Conservation (phyloP, 768 basidiomycete species). For the Cyclocybe aegerita region DNA sequence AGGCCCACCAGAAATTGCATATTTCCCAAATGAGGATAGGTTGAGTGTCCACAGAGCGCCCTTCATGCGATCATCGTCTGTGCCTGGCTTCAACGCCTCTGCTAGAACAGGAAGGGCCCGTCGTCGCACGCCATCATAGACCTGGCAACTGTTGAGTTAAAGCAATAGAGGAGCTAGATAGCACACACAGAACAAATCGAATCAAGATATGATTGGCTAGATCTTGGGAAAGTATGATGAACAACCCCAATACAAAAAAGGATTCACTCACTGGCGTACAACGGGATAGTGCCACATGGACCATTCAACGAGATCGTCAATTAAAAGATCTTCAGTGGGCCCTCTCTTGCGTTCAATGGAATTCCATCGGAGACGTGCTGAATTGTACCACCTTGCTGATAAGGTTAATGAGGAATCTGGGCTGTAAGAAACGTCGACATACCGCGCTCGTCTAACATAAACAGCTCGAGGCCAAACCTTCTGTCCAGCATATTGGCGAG, state of each 20-base stretch:
- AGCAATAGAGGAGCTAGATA: not conserved
- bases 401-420: slow-evolving; percentile 2
- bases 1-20: slow-evolving; percentile 44
- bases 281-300: slow-evolving; percentile 74
- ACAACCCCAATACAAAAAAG: slow-evolving; percentile 23
- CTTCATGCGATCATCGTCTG: slow-evolving; percentile 90
- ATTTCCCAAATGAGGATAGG: slow-evolving; percentile 59
- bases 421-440: slow-evolving; percentile 11
- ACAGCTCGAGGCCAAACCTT: slow-evolving; percentile 77
- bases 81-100: slow-evolving; percentile 59
- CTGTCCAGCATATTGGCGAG: slow-evolving; percentile 67
- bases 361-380: slow-evolving; percentile 70
- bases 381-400: slow-evolving; percentile 54
- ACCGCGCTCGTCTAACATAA: slow-evolving; percentile 68
- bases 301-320: slow-evolving; percentile 76
- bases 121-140: slow-evolving; percentile 67
- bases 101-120: slow-evolving; percentile 63
- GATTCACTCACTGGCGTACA: slow-evolving; percentile 41
- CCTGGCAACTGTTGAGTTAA: slow-evolving; percentile 29
- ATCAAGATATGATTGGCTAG: slow-evolving; percentile 50
- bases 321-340: slow-evolving; percentile 56
- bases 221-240: slow-evolving; percentile 29
- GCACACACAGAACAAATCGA: slow-evolving; percentile 47
- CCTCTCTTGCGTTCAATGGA: slow-evolving; percentile 67
- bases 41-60: slow-evolving; percentile 83